These are phyloP conservation scores for Vitis labrusca DNA, from an alignment of 164 flowering plant genomes.

Conservation along the genomic window DNA sequence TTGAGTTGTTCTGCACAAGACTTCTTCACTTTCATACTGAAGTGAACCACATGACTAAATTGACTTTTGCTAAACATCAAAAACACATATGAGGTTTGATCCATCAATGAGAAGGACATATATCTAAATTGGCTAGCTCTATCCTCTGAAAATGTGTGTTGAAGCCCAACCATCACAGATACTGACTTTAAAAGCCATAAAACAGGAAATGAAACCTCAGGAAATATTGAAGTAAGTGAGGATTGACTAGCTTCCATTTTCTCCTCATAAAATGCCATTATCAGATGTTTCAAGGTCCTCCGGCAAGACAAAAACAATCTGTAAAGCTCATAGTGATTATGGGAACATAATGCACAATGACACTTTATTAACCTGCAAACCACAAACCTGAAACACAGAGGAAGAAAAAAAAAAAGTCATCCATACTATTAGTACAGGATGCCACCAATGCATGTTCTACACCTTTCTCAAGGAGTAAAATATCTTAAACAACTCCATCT, in stretches of 20 bases:
- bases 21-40: conserved; percentile 9
- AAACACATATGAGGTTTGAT: conserved; percentile 67
- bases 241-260: conserved; percentile 31
- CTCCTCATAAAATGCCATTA: conserved; percentile 44
- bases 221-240: conserved; percentile 22
- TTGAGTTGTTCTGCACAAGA: conserved; percentile 13
- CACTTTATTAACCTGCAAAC: conserved; percentile 40
- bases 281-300: conserved; percentile 56
- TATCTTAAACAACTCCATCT: too few species aligned
- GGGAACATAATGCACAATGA: conserved; percentile 13
- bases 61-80: conserved; percentile 46
- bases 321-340: conserved; percentile 35
- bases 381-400: conserved; percentile 53
- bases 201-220: conserved; percentile 33
- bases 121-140: conserved; percentile 26
- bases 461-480: too few species aligned
- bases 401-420: neutral
- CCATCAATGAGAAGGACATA: conserved; percentile 59
- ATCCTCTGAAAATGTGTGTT: conserved; percentile 32
- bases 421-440: neutral
- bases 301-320: conserved; percentile 66
- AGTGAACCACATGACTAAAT: conserved; percentile 23
- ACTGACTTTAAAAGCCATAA: conserved; percentile 75
- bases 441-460: too few species aligned
- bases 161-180: conserved; percentile 34